Conservation (phyloP, 441 rosid species). For the Populus hybrid region DNA sequence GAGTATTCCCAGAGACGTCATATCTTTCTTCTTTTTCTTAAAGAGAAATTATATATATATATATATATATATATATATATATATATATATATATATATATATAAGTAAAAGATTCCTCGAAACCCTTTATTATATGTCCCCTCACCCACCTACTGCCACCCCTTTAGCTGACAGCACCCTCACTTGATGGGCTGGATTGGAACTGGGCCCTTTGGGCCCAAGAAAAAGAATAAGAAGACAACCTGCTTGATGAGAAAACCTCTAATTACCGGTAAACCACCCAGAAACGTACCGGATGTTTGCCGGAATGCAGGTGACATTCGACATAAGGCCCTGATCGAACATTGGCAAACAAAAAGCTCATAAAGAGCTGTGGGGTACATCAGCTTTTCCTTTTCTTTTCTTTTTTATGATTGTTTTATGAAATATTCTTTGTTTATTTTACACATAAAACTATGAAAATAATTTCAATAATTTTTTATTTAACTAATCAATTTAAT, state of each 20-base stretch:
- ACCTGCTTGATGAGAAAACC: not conserved
- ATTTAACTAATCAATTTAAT: too few relatives aligned
- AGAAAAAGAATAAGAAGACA: not conserved
- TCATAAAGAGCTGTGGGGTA: conserved; percentile 4
- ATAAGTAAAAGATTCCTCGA: too few relatives aligned
- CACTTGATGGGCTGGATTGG: conserved; percentile 29
- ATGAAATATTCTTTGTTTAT: too few relatives aligned
- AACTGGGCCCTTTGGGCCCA: conserved; percentile 9
- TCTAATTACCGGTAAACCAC: conserved; percentile 13
- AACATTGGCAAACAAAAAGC: not conserved
- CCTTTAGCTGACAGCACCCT: conserved; percentile 32
- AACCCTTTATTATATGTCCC: conserved; percentile 17
- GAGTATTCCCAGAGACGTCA: too few relatives aligned
- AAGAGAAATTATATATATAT: too few relatives aligned
- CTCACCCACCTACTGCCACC: conserved; percentile 27
- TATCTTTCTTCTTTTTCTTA: too few relatives aligned
- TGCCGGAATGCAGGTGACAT: conserved; percentile 30
- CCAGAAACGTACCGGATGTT: conserved; percentile 1
- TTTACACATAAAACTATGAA: too few relatives aligned
- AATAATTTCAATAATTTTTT: too few relatives aligned
- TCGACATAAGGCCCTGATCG: conserved; percentile 1
- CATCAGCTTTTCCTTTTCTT: too few relatives aligned
- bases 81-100: too few relatives aligned
- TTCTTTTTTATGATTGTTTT: too few relatives aligned
- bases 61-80: too few relatives aligned